Conservation (phyloP, 202 grass and related monocot genomes). For the Panicum hallii region DNA sequence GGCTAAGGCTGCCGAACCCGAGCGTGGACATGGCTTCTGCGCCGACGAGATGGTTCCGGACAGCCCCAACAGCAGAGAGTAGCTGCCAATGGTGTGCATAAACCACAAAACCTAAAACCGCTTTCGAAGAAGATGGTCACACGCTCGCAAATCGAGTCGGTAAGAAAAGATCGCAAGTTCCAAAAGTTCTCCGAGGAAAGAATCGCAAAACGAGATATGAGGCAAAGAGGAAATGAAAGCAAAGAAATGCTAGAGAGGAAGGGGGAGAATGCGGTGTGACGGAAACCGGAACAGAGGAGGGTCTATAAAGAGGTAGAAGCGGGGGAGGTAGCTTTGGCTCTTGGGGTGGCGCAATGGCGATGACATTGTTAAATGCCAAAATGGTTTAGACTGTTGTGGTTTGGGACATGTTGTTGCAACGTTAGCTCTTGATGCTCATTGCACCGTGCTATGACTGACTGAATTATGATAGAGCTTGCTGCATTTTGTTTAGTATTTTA, state of each 20-base stretch:
- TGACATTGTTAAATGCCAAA: not conserved
- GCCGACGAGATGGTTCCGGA: slow-evolving; percentile 13
- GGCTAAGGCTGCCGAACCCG: slow-evolving; percentile 10
- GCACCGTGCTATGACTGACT: too few species aligned
- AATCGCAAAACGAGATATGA: not conserved
- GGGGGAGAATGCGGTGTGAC: not conserved
- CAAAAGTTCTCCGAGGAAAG: not conserved
- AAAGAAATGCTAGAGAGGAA: not conserved
- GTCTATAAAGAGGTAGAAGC: slow-evolving; percentile 35
- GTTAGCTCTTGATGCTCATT: not conserved
- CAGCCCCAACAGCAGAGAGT: not conserved
- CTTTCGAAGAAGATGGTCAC: too few species aligned
- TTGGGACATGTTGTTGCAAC: not conserved
- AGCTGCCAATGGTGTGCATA: slow-evolving; percentile 41
- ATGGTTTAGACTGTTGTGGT: too few species aligned
- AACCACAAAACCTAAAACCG: not conserved
- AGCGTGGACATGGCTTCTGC: slow-evolving; percentile 30
- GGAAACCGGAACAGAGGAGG: not conserved
- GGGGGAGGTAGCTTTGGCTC: slow-evolving; percentile 23
- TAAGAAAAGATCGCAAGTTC: not conserved
- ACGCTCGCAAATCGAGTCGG: too few species aligned
- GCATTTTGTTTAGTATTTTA: not conserved
- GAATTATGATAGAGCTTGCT: not conserved
- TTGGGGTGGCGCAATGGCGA: not conserved
- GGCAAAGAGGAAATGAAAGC: not conserved